Evolutionary conservation across 2,329 filamentous ascomycete genomes (phyloP).

Genomic region (Orbilia javanica): DNA sequence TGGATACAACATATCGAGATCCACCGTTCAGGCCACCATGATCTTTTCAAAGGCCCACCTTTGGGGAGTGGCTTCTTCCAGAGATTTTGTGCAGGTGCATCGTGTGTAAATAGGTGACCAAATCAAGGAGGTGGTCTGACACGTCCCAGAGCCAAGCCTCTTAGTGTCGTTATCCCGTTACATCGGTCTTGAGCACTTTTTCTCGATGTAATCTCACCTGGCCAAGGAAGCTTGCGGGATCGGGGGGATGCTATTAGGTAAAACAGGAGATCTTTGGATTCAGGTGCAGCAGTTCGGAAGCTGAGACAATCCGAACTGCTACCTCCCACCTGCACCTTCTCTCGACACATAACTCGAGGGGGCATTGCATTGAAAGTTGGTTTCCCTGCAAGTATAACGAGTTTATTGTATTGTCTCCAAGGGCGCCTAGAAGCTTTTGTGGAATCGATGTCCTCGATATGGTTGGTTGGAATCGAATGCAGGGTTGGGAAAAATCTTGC

Average conservation of each 20-base stretch:
- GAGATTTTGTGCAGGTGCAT: not conserved
- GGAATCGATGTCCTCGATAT: not conserved
- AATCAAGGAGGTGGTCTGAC: slow-evolving; percentile 19
- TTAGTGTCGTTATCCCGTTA: slow-evolving; percentile 14
- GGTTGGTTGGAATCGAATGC: not conserved
- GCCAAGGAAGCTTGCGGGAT: slow-evolving; percentile 22
- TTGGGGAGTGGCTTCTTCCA: too few relatives aligned
- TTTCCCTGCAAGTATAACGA: not conserved
- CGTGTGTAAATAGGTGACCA: not conserved
- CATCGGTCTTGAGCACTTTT: slow-evolving; percentile 18
- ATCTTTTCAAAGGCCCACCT: not conserved
- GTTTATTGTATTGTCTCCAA: not conserved
- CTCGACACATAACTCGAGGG: not conserved
- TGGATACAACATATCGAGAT: not conserved
- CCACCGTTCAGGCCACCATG: not conserved
- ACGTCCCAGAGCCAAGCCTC: slow-evolving; percentile 1
- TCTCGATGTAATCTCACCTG: slow-evolving; percentile 8
- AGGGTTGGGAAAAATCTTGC: too few relatives aligned
- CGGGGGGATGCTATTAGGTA: slow-evolving; percentile 11
- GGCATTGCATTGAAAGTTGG: too few relatives aligned
- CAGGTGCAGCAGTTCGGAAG: slow-evolving; percentile 23
- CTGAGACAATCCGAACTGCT: slow-evolving; percentile 29
- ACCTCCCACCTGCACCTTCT: not conserved
- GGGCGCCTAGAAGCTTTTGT: not conserved
- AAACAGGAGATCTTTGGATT: slow-evolving; percentile 1